phyloP scores from a whole-genome alignment of 2,329 filamentous ascomycete genomes.

The Neonectria ditissima region DNA sequence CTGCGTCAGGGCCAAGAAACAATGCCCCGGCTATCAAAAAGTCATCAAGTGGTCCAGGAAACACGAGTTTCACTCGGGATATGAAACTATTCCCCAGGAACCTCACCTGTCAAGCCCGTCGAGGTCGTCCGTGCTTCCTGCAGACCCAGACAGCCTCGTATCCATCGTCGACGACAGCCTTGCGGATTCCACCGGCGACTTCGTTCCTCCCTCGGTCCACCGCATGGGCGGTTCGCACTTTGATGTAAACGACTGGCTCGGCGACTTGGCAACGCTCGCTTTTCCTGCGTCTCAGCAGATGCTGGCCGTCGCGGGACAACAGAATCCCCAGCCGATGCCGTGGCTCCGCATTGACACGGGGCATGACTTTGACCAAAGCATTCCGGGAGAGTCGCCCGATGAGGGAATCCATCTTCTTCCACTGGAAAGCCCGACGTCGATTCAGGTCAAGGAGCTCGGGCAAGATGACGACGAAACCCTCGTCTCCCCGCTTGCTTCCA shows the following conservation, averaged over 20 bases:
- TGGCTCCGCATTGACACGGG: background rate
- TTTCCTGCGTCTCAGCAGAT: slow-evolving; percentile 9
- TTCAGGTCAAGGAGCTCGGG: background rate
- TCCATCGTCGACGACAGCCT: slow-evolving; percentile 12
- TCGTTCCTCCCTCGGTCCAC: background rate
- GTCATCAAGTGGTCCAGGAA: slow-evolving; percentile 29
- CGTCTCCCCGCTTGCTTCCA: background rate
- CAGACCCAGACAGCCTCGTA: background rate
- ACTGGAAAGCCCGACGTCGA: background rate
- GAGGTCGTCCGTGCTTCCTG: slow-evolving; percentile 3
- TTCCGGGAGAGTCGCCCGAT: background rate
- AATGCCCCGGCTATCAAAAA: slow-evolving; percentile 32
- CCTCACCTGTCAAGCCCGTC: slow-evolving; percentile 7
- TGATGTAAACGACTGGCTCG: slow-evolving; percentile 15
- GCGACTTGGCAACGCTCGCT: slow-evolving; percentile 1
- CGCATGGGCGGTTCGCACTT: background rate
- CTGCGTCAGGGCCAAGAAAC: slow-evolving; percentile 16
- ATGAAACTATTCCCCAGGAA: background rate
- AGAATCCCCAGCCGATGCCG: background rate
- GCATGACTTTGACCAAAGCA: background rate
- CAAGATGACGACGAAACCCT: background rate
- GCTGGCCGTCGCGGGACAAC: background rate
- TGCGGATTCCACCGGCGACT: background rate
- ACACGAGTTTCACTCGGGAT: slow-evolving; percentile 20
- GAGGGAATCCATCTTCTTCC: background rate